Evolutionary conservation across 371 early-diverging fungal species (phyloP).

Genomic region (Lichtheimia ramosa): DNA sequence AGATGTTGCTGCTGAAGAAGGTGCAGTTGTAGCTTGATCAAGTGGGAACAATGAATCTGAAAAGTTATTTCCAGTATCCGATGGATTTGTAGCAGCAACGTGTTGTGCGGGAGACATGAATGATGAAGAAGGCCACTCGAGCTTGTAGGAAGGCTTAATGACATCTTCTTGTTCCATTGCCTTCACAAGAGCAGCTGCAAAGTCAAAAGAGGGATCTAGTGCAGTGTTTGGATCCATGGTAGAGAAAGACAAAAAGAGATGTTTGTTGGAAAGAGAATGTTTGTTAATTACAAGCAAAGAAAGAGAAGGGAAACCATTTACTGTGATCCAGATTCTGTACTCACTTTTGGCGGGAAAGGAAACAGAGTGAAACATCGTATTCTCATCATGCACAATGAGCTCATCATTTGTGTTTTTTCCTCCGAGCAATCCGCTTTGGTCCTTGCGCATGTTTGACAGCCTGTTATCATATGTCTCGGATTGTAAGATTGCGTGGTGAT

Average conservation of each 20-base stretch:
- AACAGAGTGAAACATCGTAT: not conserved
- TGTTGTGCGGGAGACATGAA: too few species aligned
- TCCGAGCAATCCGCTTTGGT: too few species aligned
- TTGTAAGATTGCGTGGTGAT: too few species aligned
- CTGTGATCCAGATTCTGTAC: too few species aligned
- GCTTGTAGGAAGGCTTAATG: not conserved
- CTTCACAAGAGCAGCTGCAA: constrained; percentile 1
- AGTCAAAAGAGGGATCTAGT: not conserved
- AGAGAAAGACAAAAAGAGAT: not conserved
- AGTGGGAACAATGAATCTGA: too few species aligned
- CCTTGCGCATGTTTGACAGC: too few species aligned
- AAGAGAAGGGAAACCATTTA: too few species aligned
- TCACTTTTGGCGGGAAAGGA: not conserved
- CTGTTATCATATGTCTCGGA: too few species aligned
- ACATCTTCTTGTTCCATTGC: constrained; percentile 1
- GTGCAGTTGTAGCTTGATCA: too few species aligned
- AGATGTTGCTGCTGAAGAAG: not conserved
- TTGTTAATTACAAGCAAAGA: constrained; percentile 4
- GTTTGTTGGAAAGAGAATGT: not conserved
- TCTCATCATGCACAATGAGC: not conserved
- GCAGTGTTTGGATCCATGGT: constrained; percentile 1
- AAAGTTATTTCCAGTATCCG: too few species aligned
- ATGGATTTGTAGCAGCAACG: too few species aligned
- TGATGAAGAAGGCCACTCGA: not conserved
- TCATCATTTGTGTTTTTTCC: too few species aligned